Percentiles rank a stretch among this genome's conserved stretches.
These are phyloP conservation scores for Dactylella cylindrospora DNA, from an alignment of 2,329 filamentous ascomycete genomes.

Conservation along the genomic window DNA sequence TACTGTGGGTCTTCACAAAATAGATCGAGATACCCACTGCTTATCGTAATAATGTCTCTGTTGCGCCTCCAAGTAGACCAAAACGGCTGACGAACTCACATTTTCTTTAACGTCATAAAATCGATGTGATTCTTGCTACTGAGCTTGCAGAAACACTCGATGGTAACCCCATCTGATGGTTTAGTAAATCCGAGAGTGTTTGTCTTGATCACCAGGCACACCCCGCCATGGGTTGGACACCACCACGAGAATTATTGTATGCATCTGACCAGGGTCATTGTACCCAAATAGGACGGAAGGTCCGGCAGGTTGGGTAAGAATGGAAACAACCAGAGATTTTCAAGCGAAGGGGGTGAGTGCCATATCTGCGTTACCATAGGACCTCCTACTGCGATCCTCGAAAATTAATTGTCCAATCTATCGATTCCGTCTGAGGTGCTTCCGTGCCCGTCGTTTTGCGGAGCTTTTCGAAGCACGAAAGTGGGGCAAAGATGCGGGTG, in stretches of 20 bases:
- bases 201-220: constrained; percentile 43
- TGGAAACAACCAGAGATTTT: constrained; percentile 30
- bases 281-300: constrained; percentile 42
- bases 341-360: constrained; percentile 21
- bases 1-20: constrained; percentile 1
- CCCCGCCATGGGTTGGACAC: constrained; percentile 37
- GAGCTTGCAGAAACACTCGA: constrained; percentile 29
- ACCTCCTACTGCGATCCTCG: constrained; percentile 29
- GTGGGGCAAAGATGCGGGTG: constrained; percentile 39
- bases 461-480: too few species aligned
- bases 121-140: constrained; percentile 12
- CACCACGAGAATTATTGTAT: constrained; percentile 36
- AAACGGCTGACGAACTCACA: constrained; percentile 41
- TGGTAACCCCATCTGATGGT: constrained; percentile 42
- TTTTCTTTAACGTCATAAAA: constrained; percentile 35
- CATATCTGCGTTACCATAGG: constrained; percentile 14
- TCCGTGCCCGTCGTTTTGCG: too few species aligned
- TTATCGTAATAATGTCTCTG: constrained; percentile 23
- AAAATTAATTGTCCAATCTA: constrained; percentile 12
- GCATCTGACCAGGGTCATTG: constrained; percentile 43
- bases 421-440: constrained; percentile 43
- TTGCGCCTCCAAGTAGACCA: not conserved
- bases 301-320: constrained; percentile 40
- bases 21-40: constrained; percentile 36
- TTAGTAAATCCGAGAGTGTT: constrained; percentile 27